Evolutionary conservation across 441 rosid species (phyloP), one percentile per base, ranked within the genome.

Genomic region (Flueggea neowawraea): DNA sequence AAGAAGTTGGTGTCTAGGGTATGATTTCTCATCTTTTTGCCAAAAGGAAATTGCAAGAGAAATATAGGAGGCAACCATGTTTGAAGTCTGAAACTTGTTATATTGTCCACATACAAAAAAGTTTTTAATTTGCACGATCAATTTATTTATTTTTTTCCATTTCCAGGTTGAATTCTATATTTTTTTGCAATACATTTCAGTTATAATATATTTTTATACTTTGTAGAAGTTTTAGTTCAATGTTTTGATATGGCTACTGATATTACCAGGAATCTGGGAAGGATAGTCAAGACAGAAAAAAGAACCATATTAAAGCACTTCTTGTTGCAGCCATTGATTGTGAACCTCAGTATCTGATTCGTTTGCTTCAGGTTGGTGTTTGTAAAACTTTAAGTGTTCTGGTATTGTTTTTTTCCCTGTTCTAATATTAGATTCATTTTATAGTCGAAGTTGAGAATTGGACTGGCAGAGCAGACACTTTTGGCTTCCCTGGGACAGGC

Each of bases 261-360:
- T 68, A 60, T 70, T 60, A n/a, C 48, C 57, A 94, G 99, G 96
- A 89, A 69, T 78, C 83, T 50, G 97, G 99, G 74, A 92, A 91
- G 83, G 97, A 83, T 73, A 94, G 97, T 75, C 88, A 84, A 66
- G 97, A 89, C 58, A 91, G 80, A 88, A 95, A 95, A 78, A 91
- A 82, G 85, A 87, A 89, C 65, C 90, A 79, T 53, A 88, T 91
- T 80, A 91, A 84, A 76, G 84, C 81, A 54, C 97, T 95, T 74
- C 96, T 95, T 74, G 96, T 91, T 72, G 96, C 99, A 55, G 90
- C 97, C 68, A 82, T 82, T 56, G 97, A 91, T 76, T 87, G 97
- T 64, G 99, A 95, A 80, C 96, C 97, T 71, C 92, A 66, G 57
- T 91, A 89, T 78, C 68, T 95, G 65, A 82, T 88, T 72, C 94